These are phyloP conservation scores for Tulasnella sp. DNA, from an alignment of 768 basidiomycete genomes.

Conservation along the genomic window DNA sequence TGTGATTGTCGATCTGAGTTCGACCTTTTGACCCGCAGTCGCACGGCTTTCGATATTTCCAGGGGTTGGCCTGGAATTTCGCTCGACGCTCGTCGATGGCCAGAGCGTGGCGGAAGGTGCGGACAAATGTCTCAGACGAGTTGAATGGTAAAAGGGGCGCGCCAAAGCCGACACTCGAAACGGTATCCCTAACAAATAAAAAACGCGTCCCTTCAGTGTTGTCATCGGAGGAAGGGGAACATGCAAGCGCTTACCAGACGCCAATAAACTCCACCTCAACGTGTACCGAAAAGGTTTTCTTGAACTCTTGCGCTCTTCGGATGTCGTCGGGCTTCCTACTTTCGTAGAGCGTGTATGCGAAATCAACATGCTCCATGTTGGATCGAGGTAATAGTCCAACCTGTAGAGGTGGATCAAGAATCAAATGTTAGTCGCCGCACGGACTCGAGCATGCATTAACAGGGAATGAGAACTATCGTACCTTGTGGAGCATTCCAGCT, in stretches of 20 bases:
- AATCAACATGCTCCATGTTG: conserved; percentile 59
- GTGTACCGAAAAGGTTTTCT: conserved; percentile 58
- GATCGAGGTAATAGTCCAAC: conserved; percentile 65
- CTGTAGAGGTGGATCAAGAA: no score
- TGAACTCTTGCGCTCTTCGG: conserved; percentile 48
- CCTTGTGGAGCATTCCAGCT: conserved; percentile 52
- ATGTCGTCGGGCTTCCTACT: conserved; percentile 31
- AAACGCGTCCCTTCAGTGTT: no score
- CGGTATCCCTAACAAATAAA: conserved; percentile 26
- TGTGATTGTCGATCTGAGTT: background rate
- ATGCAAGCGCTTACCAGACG: conserved; percentile 53
- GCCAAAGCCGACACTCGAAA: conserved; percentile 10
- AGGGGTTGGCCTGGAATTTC: conserved; percentile 35
- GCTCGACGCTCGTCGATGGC: conserved; percentile 36
- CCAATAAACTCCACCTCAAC: conserved; percentile 76
- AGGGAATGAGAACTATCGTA: no score
- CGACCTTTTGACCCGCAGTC: background rate
- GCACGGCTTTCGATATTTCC: background rate
- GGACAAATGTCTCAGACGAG: conserved; percentile 23
- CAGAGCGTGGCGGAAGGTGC: conserved; percentile 36
- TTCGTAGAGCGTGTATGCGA: conserved; percentile 72
- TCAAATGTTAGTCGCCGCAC: no score
- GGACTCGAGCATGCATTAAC: no score
- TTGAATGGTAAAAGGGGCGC: background rate
- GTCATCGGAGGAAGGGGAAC: no score